Base-by-base conservation (phyloP, 768 basidiomycete genomes). In the Kwoniella europaea region DNA sequence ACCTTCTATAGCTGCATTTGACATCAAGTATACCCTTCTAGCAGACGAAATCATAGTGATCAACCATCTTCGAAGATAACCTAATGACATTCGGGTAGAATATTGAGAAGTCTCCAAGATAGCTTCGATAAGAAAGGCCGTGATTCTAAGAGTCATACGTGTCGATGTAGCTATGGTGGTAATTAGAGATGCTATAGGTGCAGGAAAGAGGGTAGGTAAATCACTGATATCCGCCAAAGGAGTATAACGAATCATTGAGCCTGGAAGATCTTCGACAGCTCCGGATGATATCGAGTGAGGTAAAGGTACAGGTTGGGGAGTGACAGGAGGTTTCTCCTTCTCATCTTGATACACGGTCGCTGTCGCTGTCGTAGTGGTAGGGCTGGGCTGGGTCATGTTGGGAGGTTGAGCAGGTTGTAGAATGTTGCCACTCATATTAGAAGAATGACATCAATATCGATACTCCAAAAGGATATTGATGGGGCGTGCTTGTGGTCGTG, bases 41-140 rank as follows among this genome's bases (percentile, higher is more conserved):
- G 84, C 84, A 18, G 79, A 79, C 12, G 79, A 80, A 1, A 85
- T 77, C 0, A 83, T 83, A 0, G 81, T 72, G 41, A 85, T 80
- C 24, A 85, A 71, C 9, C 82, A 69, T 42, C 80, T 67, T 18
- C 84, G 71, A 4, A 82, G 82, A 41, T 83, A 72, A 0, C 79
- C 81, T 16, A 85, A 62, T 0, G 77, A 76, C 4, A 76, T 73
- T 27, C 77, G 72, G 2, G 84, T 85, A 1, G 74, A 63, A 24
- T 71, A 73, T 63, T 76, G 75, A 10, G 76, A 62, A 6, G 72
- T 62, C 66, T 84, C 84, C 44, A 85, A 74, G 27, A 84, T 79
- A n/a, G 77, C 76, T 65, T 85, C 85, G 63, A 84, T 65, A 50
- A 85, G 74, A 67, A 82, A 80, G 2, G 80, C 81, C 0, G 76